phyloP scores from a whole-genome alignment of 2,329 filamentous ascomycete species.

The Penicillium digitatum region DNA sequence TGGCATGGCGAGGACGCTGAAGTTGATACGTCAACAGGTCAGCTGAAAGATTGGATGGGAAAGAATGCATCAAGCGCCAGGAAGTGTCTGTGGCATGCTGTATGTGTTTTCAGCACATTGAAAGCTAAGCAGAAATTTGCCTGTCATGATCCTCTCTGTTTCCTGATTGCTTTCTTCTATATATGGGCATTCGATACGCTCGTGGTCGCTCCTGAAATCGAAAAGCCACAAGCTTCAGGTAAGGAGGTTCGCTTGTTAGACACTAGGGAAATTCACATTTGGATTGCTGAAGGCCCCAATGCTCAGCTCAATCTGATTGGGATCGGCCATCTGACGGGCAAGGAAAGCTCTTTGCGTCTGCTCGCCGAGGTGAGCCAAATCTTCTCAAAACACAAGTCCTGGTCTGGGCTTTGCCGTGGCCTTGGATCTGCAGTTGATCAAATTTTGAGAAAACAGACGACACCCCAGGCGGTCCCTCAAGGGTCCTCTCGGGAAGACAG shows the following conservation, averaged over 20 bases:
- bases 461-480: background rate
- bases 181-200: conserved; percentile 1
- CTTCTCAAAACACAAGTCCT: background rate
- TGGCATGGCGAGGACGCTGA: background rate
- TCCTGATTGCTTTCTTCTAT: background rate
- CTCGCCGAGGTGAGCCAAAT: background rate
- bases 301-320: background rate
- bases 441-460: background rate
- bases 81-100: conserved; percentile 2
- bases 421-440: background rate
- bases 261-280: background rate
- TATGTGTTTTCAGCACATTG: background rate
- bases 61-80: background rate
- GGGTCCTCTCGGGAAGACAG: background rate
- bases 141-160: conserved; percentile 1
- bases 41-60: background rate
- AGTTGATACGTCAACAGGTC: background rate
- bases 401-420: background rate
- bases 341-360: background rate
- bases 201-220: background rate
- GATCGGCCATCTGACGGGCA: background rate
- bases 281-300: background rate
- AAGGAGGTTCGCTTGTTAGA: background rate
- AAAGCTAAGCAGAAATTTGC: background rate
- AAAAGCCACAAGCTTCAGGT: background rate